Evolutionary conservation across 768 basidiomycete species (phyloP), one percentile per base, ranked within the genome.

Genomic region (Mycena vitilis): DNA sequence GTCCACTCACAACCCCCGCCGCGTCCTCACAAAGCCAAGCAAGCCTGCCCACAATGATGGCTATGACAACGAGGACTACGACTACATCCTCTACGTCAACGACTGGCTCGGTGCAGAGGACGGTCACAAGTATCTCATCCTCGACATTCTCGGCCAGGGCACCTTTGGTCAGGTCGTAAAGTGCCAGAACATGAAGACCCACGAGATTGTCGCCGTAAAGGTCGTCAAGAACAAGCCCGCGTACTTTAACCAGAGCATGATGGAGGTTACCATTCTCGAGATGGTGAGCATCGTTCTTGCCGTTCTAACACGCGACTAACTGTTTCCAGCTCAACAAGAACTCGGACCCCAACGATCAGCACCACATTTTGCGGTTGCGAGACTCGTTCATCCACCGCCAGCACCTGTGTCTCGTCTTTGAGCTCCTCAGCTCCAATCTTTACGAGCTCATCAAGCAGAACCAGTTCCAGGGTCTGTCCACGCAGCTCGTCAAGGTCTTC

Each of bases 371-470:
- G 59, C 93, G 98, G 38, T 85, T 99, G 73, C 91, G 91, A 18
- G 98, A 99, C 79, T 95, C 94, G 0, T 99, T 99, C 82, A 98
- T 97, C 65, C 98, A 99, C 81, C 90, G 93, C 75, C 95, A 87
- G 72, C 98, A 99, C 79, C 86, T 99, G 52, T 99, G 98, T 80
- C 92, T 99, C 71, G 97, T 99, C 61, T 99, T 99, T 75, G 97
- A 99, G 79, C 87, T 98, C 55, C 87, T 99, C 12, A 96, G 95
- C 9, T 98, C 95, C 38, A 99, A 99, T 76, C 86, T 99, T 64
- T 99, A 99, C 83, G 98, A 99, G 79, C 88, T 99, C 76, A 99
- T 99, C 88, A 99, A 99, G 84, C 98, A 99, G 82, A 99, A 99
- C 80, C 95, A 96, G 77, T 99, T 99, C 86, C 94, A 98, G 79